phyloP scores from a whole-genome alignment of 805 yeast species.

The Debaryomyces castellii region DNA sequence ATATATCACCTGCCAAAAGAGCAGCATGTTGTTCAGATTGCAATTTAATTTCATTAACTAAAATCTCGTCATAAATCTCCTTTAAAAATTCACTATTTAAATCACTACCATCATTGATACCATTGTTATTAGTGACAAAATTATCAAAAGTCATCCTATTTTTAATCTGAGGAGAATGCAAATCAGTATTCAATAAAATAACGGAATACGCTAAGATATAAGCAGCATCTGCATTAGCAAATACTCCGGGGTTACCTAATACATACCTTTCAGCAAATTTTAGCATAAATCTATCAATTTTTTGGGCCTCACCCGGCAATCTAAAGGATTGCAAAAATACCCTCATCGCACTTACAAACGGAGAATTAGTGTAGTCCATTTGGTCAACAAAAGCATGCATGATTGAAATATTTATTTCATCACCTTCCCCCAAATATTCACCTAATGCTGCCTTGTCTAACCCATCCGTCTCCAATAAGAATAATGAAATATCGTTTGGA shows the following conservation, averaged over 20 bases:
- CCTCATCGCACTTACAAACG: slow-evolving; percentile 86
- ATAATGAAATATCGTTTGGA: slow-evolving; percentile 71
- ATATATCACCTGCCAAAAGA: slow-evolving; percentile 62
- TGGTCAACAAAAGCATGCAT: slow-evolving; percentile 94
- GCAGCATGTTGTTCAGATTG: slow-evolving; percentile 95
- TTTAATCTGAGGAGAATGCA: slow-evolving; percentile 84
- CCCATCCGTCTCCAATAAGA: slow-evolving; percentile 69
- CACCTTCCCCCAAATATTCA: slow-evolving; percentile 89
- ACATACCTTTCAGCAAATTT: slow-evolving; percentile 93
- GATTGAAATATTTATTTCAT: slow-evolving; percentile 68
- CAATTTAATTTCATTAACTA: slow-evolving; percentile 79
- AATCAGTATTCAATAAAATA: slow-evolving; percentile 90
- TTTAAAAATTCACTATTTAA: slow-evolving; percentile 72
- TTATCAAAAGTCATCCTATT: slow-evolving; percentile 86
- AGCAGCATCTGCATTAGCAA: slow-evolving; percentile 91
- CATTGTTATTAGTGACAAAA: slow-evolving; percentile 82
- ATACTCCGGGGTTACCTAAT: slow-evolving; percentile 83
- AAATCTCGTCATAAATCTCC: slow-evolving; percentile 75
- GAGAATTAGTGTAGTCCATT: slow-evolving; percentile 68
- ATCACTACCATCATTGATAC: slow-evolving; percentile 89
- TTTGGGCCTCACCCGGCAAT: slow-evolving; percentile 97
- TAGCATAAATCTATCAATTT: slow-evolving; percentile 93
- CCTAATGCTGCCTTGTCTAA: slow-evolving; percentile 85
- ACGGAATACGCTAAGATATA: slow-evolving; percentile 90
- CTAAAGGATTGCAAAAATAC: slow-evolving; percentile 82